These are phyloP conservation scores for Zelonia costaricensis DNA, from an alignment of 208 protist species.

Conservation along the genomic window DNA sequence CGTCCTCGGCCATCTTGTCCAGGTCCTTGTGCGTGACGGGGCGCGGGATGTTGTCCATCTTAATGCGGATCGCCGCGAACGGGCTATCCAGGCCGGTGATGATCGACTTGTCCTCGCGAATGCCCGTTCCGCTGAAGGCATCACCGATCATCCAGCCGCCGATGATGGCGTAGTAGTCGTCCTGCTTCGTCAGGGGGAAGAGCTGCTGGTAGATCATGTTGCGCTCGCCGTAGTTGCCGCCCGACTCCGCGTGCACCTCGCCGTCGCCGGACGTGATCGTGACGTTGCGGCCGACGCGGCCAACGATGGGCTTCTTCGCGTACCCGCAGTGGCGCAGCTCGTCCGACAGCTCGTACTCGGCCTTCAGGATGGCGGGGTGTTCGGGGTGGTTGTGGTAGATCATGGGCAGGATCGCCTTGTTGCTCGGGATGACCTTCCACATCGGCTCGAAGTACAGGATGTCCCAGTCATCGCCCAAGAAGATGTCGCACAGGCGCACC, in stretches of 20 bases:
- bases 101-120: slow-evolving; percentile 84
- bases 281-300: slow-evolving; percentile 85
- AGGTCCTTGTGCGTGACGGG: slow-evolving; percentile 61
- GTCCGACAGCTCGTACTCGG: slow-evolving; percentile 71
- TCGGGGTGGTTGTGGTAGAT: slow-evolving; percentile 84
- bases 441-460: slow-evolving; percentile 89
- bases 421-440: slow-evolving; percentile 93
- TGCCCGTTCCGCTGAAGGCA: slow-evolving; percentile 71
- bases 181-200: slow-evolving; percentile 61
- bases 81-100: slow-evolving; percentile 86
- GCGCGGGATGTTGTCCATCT: slow-evolving; percentile 23
- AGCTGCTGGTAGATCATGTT: slow-evolving; percentile 90
- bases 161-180: slow-evolving; percentile 89
- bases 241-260: slow-evolving; percentile 56
- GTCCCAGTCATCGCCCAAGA: slow-evolving; percentile 72
- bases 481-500: slow-evolving; percentile 85
- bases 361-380: slow-evolving; percentile 68
- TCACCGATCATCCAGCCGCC: slow-evolving; percentile 90
- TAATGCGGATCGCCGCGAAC: slow-evolving; percentile 75
- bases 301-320: slow-evolving; percentile 88
- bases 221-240: slow-evolving; percentile 79
- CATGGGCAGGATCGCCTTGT: slow-evolving; percentile 91
- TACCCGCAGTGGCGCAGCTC: slow-evolving; percentile 64
- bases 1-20: slow-evolving; percentile 52
- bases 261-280: slow-evolving; percentile 66